phyloP scores from a whole-genome alignment of 2,329 filamentous ascomycete species.

The Nothopassalora personata region DNA sequence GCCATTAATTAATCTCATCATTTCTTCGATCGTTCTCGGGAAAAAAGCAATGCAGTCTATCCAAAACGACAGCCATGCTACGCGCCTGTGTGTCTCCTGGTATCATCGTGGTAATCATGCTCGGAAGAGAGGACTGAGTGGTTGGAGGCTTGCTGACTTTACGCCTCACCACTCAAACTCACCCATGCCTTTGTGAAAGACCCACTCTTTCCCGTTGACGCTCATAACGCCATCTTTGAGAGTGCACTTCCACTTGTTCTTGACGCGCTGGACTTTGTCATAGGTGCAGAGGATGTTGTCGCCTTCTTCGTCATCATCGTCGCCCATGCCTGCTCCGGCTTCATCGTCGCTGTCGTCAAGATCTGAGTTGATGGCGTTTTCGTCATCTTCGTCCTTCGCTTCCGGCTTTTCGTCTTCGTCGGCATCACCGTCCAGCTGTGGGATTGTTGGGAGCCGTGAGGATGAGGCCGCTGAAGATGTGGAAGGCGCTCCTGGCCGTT shows the following conservation, averaged over 20 bases:
- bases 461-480: slow-evolving; percentile 1
- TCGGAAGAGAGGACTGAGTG: neutral
- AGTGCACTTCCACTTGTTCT: slow-evolving; percentile 97
- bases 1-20: no score
- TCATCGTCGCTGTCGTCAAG: slow-evolving; percentile 92
- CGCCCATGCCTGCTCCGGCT: slow-evolving; percentile 34
- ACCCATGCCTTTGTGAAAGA: slow-evolving; percentile 95
- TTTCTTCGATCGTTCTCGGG: neutral
- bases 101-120: neutral
- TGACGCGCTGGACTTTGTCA: slow-evolving; percentile 97
- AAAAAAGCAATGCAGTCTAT: neutral
- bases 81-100: neutral
- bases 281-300: slow-evolving; percentile 96
- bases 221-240: slow-evolving; percentile 94
- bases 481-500: slow-evolving; percentile 12
- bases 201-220: slow-evolving; percentile 83
- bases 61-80: neutral
- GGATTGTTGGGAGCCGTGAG: slow-evolving; percentile 25
- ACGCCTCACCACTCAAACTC: slow-evolving; percentile 87
- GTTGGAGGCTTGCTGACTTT: neutral
- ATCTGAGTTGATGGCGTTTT: slow-evolving; percentile 97
- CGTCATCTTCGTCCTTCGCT: slow-evolving; percentile 56
- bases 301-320: slow-evolving; percentile 79
- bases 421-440: slow-evolving; percentile 54
- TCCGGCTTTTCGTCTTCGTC: slow-evolving; percentile 42